Evolutionary conservation across 1,284 basidiomycete genomes (phyloP).

Genomic region (Gymnopus androsaceus): DNA sequence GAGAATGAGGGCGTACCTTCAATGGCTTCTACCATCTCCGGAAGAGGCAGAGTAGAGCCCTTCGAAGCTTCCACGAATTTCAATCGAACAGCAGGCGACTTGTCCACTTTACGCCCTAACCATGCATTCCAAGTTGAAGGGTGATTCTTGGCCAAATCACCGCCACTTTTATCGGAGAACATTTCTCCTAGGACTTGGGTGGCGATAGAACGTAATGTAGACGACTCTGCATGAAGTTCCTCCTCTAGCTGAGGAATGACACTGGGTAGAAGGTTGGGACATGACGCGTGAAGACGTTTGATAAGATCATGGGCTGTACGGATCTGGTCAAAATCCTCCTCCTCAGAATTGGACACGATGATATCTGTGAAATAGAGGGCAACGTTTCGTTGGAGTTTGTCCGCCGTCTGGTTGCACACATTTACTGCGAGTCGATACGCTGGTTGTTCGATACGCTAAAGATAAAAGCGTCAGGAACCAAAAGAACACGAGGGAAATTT

Average conservation of each 20-base stretch:
- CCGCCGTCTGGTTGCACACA: constrained; percentile 82
- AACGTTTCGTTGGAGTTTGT: constrained; percentile 88
- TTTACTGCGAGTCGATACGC: constrained; percentile 85
- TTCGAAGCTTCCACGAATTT: constrained; percentile 76
- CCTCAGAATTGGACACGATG: constrained; percentile 63
- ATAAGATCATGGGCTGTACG: constrained; percentile 83
- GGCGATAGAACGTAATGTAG: constrained; percentile 74
- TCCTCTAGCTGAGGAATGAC: constrained; percentile 94
- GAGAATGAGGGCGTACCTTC: constrained; percentile 53
- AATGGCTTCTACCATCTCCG: constrained; percentile 69
- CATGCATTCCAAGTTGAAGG: constrained; percentile 86
- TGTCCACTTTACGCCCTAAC: constrained; percentile 82
- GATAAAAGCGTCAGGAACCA: neutral
- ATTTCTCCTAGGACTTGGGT: constrained; percentile 88
- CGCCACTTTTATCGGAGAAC: constrained; percentile 77
- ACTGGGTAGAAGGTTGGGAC: constrained; percentile 82
- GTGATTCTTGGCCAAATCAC: constrained; percentile 79
- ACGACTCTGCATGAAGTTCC: constrained; percentile 80
- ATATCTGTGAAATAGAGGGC: constrained; percentile 91
- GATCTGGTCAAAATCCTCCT: constrained; percentile 67
- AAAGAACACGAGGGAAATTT: neutral
- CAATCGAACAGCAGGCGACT: constrained; percentile 69
- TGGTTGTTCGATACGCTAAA: constrained; percentile 71
- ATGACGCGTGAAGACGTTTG: constrained; percentile 79
- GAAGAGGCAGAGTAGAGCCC: constrained; percentile 66